Conservation (phyloP, 176 grass and related monocot genomes). For the Carex cristatella region DNA sequence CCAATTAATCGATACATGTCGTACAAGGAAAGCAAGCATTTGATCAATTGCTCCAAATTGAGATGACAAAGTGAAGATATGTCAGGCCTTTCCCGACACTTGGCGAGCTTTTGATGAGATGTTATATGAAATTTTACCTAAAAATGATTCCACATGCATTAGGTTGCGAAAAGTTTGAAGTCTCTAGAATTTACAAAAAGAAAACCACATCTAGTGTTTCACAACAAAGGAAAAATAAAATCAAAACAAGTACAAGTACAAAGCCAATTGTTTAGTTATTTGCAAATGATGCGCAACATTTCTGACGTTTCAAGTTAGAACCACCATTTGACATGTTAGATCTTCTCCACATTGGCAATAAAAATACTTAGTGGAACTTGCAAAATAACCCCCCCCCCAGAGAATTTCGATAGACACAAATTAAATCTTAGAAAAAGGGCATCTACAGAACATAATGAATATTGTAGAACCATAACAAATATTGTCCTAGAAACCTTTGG, state of each 20-base stretch:
- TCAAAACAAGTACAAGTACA: background rate
- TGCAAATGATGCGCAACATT: background rate
- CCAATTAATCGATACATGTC: constrained; percentile 55
- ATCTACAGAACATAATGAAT: background rate
- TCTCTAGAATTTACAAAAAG: background rate
- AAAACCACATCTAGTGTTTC: background rate
- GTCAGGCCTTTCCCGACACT: constrained; percentile 39
- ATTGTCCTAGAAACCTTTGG: background rate
- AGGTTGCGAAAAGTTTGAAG: background rate
- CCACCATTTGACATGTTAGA: background rate
- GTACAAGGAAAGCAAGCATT: constrained; percentile 71
- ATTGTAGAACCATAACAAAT: background rate
- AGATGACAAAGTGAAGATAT: constrained; percentile 65
- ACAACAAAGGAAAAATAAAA: background rate
- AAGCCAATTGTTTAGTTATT: background rate
- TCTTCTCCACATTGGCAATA: background rate
- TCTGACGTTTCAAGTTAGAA: background rate
- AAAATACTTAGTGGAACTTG: background rate
- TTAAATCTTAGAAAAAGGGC: background rate
- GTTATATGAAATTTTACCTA: constrained; percentile 87
- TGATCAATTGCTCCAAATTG: constrained; percentile 85
- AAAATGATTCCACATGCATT: background rate
- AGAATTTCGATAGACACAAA: background rate
- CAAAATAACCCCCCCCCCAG: background rate
- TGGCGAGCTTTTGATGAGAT: constrained; percentile 68